Conservation (phyloP, 805 yeast genomes). For the Candida vaughaniae region DNA sequence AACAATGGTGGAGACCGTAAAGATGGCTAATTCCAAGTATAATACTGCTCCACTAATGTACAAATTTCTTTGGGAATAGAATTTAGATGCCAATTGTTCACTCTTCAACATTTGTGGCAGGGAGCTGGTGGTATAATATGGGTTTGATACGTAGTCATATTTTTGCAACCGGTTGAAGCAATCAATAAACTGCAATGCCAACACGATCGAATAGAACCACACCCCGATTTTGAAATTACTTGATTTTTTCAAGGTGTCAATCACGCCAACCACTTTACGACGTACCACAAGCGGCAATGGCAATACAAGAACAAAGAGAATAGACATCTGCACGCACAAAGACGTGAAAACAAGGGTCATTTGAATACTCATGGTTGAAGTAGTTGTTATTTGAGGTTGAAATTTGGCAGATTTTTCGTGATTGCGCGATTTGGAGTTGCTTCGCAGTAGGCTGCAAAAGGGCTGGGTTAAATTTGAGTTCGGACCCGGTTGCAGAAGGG, state of each 20-base stretch:
- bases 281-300: conserved; percentile 56
- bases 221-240: conserved; percentile 47
- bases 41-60: conserved; percentile 64
- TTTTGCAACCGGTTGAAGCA: conserved; percentile 46
- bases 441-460: too few relatives aligned
- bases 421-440: too few relatives aligned
- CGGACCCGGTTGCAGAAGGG: too few relatives aligned
- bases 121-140: conserved; percentile 17
- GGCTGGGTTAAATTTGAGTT: too few relatives aligned
- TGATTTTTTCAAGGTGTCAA: conserved; percentile 31
- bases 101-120: conserved; percentile 28
- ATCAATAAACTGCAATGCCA: conserved; percentile 53
- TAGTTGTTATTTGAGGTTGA: too few relatives aligned
- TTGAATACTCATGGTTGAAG: conserved; percentile 40
- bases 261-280: conserved; percentile 37
- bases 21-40: conserved; percentile 53
- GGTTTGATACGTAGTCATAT: conserved; percentile 19
- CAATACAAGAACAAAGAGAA: conserved; percentile 46
- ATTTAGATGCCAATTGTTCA: conserved; percentile 57
- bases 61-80: conserved; percentile 62
- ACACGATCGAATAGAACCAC: conserved; percentile 39
- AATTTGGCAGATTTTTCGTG: too few relatives aligned
- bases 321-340: conserved; percentile 52
- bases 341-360: conserved; percentile 47
- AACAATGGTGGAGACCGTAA: conserved; percentile 52